Conservation (phyloP, 306 rosid species). For the Citrullus amarus region DNA sequence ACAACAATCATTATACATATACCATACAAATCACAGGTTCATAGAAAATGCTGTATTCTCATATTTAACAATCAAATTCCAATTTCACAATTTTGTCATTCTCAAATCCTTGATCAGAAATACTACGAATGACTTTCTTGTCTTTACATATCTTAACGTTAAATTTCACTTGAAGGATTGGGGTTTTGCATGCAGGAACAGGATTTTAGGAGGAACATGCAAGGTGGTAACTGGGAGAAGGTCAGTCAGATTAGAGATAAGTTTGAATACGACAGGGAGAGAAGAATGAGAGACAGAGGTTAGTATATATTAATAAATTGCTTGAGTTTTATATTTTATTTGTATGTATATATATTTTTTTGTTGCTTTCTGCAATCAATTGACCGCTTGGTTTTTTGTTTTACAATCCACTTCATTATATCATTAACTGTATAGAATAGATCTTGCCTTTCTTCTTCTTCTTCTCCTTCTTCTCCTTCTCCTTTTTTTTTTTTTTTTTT, state of each 20-base stretch:
- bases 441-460: background rate
- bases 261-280: constrained; percentile 88
- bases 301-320: constrained; percentile 16
- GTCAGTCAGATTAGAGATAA: constrained; percentile 70
- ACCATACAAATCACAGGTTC: background rate
- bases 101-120: background rate
- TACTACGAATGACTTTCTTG: background rate
- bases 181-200: constrained; percentile 44
- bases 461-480: no score
- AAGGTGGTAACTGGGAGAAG: constrained; percentile 51
- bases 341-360: background rate
- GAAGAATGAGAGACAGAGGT: constrained; percentile 89
- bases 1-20: background rate
- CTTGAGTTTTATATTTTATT: background rate
- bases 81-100: background rate
- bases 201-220: constrained; percentile 35
- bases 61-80: background rate
- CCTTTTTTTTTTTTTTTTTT: no score
- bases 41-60: background rate
- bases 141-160: background rate
- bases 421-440: background rate
- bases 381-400: background rate
- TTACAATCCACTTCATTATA: background rate
- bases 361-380: background rate
- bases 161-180: constrained; percentile 13